phyloP scores from a whole-genome alignment of 768 basidiomycete genomes.

The Termitomyces sp. region DNA sequence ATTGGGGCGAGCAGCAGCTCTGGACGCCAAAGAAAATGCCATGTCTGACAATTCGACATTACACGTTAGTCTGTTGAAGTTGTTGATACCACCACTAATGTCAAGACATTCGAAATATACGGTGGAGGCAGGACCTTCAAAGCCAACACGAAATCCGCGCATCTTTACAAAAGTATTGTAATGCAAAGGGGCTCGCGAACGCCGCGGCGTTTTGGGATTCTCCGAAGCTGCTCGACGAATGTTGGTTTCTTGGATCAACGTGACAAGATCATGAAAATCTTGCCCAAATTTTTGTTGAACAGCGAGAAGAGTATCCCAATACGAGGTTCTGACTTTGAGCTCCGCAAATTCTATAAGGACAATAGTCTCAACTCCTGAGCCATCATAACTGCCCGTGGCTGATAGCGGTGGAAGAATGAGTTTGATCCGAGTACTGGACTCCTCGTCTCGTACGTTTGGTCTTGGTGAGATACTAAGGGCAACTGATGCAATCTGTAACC shows the following conservation, averaged over 20 bases:
- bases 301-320: constrained; percentile 79
- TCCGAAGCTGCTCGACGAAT: constrained; percentile 18
- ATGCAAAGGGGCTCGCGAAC: constrained; percentile 19
- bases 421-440: constrained; percentile 50
- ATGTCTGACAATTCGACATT: constrained; percentile 70
- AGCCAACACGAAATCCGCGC: constrained; percentile 75
- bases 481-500: constrained; percentile 62
- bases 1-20: constrained; percentile 30
- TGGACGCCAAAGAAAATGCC: constrained; percentile 79
- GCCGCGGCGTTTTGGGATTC: constrained; percentile 12
- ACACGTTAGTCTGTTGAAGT: constrained; percentile 52
- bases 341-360: constrained; percentile 67
- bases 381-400: constrained; percentile 56
- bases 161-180: constrained; percentile 61
- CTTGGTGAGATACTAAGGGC: constrained; percentile 55
- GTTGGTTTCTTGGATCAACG: constrained; percentile 62
- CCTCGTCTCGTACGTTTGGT: constrained; percentile 31
- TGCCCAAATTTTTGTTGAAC: constrained; percentile 90
- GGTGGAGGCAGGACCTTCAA: constrained; percentile 71
- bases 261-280: constrained; percentile 79
- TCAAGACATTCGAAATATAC: constrained; percentile 75
- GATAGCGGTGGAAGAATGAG: constrained; percentile 65
- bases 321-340: constrained; percentile 72
- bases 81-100: constrained; percentile 60
- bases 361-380: constrained; percentile 45